These are phyloP conservation scores for Trypanosoma vivax DNA, from an alignment of 208 protist genomes.

Conservation along the genomic window DNA sequence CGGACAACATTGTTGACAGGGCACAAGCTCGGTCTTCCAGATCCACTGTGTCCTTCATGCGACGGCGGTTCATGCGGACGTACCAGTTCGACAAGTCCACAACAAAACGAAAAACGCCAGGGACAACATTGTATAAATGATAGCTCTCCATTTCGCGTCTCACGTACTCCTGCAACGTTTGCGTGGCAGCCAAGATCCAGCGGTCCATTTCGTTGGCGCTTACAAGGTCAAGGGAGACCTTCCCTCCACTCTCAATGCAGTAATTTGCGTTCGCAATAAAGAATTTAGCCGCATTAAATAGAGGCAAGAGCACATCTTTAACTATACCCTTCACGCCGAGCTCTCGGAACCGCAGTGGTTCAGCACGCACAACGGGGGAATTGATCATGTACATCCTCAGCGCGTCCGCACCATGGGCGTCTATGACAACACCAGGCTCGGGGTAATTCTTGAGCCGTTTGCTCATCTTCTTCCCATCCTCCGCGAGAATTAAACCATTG, in stretches of 20 bases:
- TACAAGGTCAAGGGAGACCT: constrained; percentile 44
- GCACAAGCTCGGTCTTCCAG: constrained; percentile 69
- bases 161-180: constrained; percentile 94
- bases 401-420: constrained; percentile 96
- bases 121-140: constrained; percentile 98
- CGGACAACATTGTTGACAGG: constrained; percentile 89
- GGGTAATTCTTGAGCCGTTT: constrained; percentile 99
- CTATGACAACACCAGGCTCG: constrained; percentile 94
- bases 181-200: constrained; percentile 96
- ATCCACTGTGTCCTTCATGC: constrained; percentile 89
- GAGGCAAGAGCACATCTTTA: constrained; percentile 98
- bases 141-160: constrained; percentile 95
- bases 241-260: constrained; percentile 44
- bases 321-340: constrained; percentile 94
- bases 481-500: constrained; percentile 98
- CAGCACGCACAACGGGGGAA: constrained; percentile 98
- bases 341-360: constrained; percentile 94
- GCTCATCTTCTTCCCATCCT: constrained; percentile 99
- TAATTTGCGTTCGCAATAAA: constrained; percentile 94
- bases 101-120: constrained; percentile 96
- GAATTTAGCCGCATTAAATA: constrained; percentile 98
- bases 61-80: constrained; percentile 95
- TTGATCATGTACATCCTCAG: constrained; percentile 99
- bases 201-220: constrained; percentile 97
- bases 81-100: constrained; percentile 99